Conservation (phyloP, 139 green algal genomes). For the Pseudopediastrum boryanum region DNA sequence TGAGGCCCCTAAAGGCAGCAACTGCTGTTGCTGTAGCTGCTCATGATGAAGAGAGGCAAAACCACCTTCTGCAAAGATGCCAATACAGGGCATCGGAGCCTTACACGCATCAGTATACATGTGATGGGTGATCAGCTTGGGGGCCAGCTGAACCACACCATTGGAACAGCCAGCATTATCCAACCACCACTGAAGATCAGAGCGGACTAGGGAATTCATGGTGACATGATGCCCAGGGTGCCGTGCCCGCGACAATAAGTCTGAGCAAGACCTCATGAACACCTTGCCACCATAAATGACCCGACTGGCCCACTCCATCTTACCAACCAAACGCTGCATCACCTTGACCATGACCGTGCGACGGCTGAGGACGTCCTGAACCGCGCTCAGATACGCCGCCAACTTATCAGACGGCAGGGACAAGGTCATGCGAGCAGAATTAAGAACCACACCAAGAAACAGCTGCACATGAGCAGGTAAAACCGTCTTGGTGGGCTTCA, state of each 20-base stretch:
- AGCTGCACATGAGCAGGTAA: background rate
- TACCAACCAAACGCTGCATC: too few relatives aligned
- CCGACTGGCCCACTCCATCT: background rate
- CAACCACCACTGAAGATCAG: too few relatives aligned
- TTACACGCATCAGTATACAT: background rate
- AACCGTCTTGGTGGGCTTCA: background rate
- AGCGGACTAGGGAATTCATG: too few relatives aligned
- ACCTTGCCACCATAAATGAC: background rate
- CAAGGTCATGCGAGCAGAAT: background rate
- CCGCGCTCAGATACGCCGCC: background rate
- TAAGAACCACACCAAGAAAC: constrained; percentile 2
- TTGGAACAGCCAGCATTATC: too few relatives aligned
- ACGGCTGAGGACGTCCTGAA: background rate
- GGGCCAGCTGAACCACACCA: too few relatives aligned
- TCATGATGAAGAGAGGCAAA: background rate
- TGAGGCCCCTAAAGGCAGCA: background rate
- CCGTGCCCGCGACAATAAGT: too few relatives aligned
- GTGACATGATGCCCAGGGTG: too few relatives aligned
- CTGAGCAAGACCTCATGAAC: background rate
- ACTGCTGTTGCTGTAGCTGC: background rate
- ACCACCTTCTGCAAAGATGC: background rate
- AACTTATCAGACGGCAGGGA: background rate
- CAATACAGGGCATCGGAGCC: background rate
- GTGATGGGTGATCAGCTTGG: too few relatives aligned
- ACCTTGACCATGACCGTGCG: background rate